Evolutionary conservation across 441 rosid genomes (phyloP).

Genomic region (Codiaeum variegatum): DNA sequence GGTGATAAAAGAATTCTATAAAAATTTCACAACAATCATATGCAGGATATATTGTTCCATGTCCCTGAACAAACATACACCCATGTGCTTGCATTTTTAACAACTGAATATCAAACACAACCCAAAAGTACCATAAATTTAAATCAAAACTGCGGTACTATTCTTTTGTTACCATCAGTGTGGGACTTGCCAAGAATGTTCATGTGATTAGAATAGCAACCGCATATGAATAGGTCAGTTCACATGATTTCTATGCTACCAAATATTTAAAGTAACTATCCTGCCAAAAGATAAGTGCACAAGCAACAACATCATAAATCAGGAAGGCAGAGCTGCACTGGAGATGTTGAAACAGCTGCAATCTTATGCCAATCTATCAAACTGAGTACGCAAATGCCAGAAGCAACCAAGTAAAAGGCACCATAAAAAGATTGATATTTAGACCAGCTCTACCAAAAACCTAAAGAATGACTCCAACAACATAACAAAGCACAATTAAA

Average conservation of each 20-base stretch:
- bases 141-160: background rate
- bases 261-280: background rate
- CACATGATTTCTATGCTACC: slow-evolving; percentile 1
- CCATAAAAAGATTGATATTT: background rate
- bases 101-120: background rate
- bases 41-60: background rate
- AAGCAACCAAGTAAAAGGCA: background rate
- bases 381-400: background rate
- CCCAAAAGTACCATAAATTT: background rate
- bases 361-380: background rate
- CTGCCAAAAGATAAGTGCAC: background rate
- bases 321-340: background rate
- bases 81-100: background rate
- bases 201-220: background rate
- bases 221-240: background rate
- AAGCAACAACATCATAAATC: background rate
- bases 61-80: background rate
- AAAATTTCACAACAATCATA: background rate
- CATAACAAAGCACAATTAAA: background rate
- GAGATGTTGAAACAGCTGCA: background rate
- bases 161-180: background rate
- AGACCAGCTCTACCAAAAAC: background rate
- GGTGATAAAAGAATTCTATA: background rate
- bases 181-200: background rate
- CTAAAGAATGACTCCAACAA: background rate